Conservation (phyloP, 2,329 filamentous ascomycete species). For the Sporothrix pseudoabietina region DNA sequence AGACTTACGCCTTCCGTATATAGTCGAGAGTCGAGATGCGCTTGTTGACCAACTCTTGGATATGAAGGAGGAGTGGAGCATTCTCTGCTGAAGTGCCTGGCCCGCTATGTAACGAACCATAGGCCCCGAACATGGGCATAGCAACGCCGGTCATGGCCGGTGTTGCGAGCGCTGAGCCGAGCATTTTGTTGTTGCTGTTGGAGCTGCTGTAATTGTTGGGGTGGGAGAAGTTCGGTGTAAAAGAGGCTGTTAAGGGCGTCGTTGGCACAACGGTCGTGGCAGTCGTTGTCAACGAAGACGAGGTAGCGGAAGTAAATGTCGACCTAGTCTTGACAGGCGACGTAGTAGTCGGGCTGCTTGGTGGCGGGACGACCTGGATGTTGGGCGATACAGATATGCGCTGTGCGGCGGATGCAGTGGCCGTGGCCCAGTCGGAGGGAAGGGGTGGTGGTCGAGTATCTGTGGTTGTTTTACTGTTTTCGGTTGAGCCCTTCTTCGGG, state of each 20-base stretch:
- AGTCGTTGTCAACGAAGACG: neutral
- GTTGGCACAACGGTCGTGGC: neutral
- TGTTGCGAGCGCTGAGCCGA: neutral
- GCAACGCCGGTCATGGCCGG: constrained; percentile 10
- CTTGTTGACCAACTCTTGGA: constrained; percentile 87
- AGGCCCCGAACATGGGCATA: constrained; percentile 19
- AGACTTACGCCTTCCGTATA: constrained; percentile 81
- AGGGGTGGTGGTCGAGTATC: constrained; percentile 20
- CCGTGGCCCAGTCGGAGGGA: constrained; percentile 22
- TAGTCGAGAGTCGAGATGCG: constrained; percentile 94
- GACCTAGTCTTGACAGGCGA: constrained; percentile 17
- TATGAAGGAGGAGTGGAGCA: constrained; percentile 58
- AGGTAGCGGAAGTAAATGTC: neutral
- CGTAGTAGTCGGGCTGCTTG: neutral
- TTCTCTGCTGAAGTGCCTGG: constrained; percentile 44
- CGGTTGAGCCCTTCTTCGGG: neutral
- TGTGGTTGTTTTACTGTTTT: neutral
- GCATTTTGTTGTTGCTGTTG: constrained; percentile 7
- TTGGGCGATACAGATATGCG: neutral
- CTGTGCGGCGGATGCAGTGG: constrained; percentile 2
- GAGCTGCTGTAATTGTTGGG: neutral
- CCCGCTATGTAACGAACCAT: too few relatives aligned
- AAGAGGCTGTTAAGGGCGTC: neutral
- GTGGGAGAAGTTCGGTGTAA: constrained; percentile 11
- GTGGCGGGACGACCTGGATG: neutral